These are phyloP conservation scores for Spiraea crenata DNA, from an alignment of 331 rosid species.

Conservation along the genomic window DNA sequence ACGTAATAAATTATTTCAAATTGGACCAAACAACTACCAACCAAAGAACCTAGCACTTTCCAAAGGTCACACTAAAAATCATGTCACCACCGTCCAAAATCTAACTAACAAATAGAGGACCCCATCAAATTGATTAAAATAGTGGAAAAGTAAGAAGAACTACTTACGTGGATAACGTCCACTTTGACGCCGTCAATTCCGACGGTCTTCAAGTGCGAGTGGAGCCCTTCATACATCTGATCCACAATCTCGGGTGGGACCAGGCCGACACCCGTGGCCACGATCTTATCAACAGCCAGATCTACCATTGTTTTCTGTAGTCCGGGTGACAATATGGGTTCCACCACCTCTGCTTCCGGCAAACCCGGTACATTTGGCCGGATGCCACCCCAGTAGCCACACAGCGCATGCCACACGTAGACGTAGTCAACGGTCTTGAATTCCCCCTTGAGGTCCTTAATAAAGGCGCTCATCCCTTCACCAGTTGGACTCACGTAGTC, in stretches of 20 bases:
- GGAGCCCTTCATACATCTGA: constrained; percentile 79
- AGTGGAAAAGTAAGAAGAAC: no score
- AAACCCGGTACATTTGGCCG: constrained; percentile 66
- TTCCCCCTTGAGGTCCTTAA: constrained; percentile 63
- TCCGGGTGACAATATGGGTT: constrained; percentile 56
- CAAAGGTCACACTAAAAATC: neutral
- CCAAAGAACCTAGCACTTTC: constrained; percentile 10
- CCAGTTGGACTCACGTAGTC: constrained; percentile 41
- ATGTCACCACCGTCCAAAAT: neutral
- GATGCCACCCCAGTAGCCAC: constrained; percentile 95
- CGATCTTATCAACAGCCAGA: constrained; percentile 87
- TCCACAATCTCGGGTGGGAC: constrained; percentile 65
- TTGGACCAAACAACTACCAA: neutral
- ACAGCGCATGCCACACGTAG: constrained; percentile 93
- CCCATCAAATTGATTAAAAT: neutral
- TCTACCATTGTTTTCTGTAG: constrained; percentile 73
- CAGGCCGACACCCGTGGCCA: constrained; percentile 59
- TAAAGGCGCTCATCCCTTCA: constrained; percentile 67
- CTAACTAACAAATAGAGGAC: neutral
- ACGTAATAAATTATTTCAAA: no score
- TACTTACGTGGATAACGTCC: constrained; percentile 88
- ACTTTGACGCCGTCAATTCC: constrained; percentile 95
- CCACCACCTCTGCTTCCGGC: constrained; percentile 49
- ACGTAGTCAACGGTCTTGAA: constrained; percentile 66
- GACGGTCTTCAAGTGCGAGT: constrained; percentile 52